phyloP scores from a whole-genome alignment of 106 monocot species.

The Posidonia australis region DNA sequence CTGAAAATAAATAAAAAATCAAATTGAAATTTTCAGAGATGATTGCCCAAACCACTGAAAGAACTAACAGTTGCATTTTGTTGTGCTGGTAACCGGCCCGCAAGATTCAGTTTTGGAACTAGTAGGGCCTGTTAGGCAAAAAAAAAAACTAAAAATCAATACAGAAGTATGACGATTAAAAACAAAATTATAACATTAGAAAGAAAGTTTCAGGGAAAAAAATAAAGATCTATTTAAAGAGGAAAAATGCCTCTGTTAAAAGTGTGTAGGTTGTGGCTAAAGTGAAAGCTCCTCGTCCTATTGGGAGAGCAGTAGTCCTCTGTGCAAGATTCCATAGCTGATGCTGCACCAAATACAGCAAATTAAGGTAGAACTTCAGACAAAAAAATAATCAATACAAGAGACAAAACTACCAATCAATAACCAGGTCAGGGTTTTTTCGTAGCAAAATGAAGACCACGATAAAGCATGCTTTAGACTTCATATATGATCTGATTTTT shows the following conservation, averaged over 20 bases:
- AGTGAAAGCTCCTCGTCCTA: conserved; percentile 95
- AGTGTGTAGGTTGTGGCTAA: conserved; percentile 77
- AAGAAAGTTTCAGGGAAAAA: background rate
- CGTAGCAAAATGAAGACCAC: background rate
- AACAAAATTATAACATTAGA: background rate
- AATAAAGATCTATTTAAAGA: background rate
- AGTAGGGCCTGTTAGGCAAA: conserved; percentile 37
- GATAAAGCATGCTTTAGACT: no score
- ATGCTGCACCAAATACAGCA: conserved; percentile 38
- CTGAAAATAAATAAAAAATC: no score
- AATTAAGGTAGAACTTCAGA: background rate
- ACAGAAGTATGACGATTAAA: conserved; percentile 4
- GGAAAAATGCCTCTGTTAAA: conserved; percentile 57
- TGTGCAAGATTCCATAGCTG: conserved; percentile 96
- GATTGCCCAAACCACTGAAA: background rate
- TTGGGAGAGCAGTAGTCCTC: conserved; percentile 82
- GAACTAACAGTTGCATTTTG: conserved; percentile 82
- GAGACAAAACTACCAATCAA: background rate
- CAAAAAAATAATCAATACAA: background rate
- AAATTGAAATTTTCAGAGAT: no score
- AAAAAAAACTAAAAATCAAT: background rate
- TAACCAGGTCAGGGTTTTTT: background rate
- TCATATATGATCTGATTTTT: no score
- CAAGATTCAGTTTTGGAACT: conserved; percentile 79
- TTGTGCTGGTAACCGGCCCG: conserved; percentile 83